A percentile compares a stretch with the other conserved stretches of the same genome.
Conservation (phyloP, 1,284 basidiomycete genomes). For the Butyriboletus appendiculatus region DNA sequence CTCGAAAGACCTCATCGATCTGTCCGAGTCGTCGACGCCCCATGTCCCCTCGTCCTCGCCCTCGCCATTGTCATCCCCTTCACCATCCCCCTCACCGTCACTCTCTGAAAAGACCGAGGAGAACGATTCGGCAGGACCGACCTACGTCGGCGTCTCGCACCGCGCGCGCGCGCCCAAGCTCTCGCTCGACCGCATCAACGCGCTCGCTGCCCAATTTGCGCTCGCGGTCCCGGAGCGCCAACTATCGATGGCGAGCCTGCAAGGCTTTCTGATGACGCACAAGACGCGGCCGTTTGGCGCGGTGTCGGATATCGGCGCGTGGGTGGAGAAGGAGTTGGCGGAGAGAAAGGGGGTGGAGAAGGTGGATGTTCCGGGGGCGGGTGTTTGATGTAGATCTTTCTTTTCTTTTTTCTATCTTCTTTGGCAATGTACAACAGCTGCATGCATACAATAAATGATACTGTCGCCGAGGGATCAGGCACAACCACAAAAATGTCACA, state of each 20-base stretch:
- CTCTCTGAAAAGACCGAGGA: conserved; percentile 23
- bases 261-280: conserved; percentile 74
- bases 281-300: conserved; percentile 64
- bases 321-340: conserved; percentile 46
- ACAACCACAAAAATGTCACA: neutral
- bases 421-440: conserved; percentile 6
- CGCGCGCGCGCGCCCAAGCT: conserved; percentile 36
- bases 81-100: neutral
- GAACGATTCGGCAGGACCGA: conserved; percentile 22
- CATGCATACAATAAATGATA: neutral
- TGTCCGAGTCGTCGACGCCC: conserved; percentile 2
- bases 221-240: conserved; percentile 60
- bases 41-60: neutral
- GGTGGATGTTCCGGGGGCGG: neutral
- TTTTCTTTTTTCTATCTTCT: neutral
- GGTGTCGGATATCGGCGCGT: conserved; percentile 44
- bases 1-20: conserved; percentile 22
- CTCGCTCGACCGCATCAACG: conserved; percentile 34
- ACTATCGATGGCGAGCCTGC: conserved; percentile 72
- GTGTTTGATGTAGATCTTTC: neutral
- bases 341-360: conserved; percentile 1
- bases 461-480: neutral
- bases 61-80: neutral
- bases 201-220: conserved; percentile 60
- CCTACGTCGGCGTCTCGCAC: conserved; percentile 37